phyloP scores from a whole-genome alignment of 1,139 yeast species.

The Nadsonia starkeyi-henricii region DNA sequence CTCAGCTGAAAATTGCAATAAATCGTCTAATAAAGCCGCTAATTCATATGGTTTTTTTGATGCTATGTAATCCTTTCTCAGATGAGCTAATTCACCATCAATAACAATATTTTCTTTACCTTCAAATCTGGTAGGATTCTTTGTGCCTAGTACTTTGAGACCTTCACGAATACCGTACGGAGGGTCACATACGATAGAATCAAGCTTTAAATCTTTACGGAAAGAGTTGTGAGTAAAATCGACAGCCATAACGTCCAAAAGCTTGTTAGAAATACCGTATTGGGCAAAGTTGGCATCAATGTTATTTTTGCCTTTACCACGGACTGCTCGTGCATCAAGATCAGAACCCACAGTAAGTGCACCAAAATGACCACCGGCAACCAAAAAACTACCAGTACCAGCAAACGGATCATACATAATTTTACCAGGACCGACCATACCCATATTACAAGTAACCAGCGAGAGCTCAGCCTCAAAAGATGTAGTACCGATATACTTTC shows the following conservation, averaged over 20 bases:
- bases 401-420: conserved; percentile 87
- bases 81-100: conserved; percentile 66
- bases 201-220: conserved; percentile 46
- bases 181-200: conserved; percentile 87
- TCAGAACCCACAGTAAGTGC: conserved; percentile 79
- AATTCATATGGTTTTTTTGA: conserved; percentile 86
- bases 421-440: conserved; percentile 52
- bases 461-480: conserved; percentile 77
- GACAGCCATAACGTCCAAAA: conserved; percentile 74
- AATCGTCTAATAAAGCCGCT: conserved; percentile 60
- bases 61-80: conserved; percentile 73
- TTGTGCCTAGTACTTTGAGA: conserved; percentile 80
- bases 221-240: conserved; percentile 89
- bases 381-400: conserved; percentile 91
- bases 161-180: conserved; percentile 98
- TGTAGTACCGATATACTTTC: conserved; percentile 89
- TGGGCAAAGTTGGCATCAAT: conserved; percentile 60
- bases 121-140: conserved; percentile 40
- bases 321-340: conserved; percentile 72
- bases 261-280: conserved; percentile 44
- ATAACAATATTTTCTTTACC: conserved; percentile 61
- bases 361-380: conserved; percentile 80
- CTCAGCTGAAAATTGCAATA: conserved; percentile 55
- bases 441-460: conserved; percentile 72
- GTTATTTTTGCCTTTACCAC: conserved; percentile 48